These are phyloP conservation scores for Pyrenochaeta sp. DNA, from an alignment of 2,329 filamentous ascomycete species.

Conservation along the genomic window DNA sequence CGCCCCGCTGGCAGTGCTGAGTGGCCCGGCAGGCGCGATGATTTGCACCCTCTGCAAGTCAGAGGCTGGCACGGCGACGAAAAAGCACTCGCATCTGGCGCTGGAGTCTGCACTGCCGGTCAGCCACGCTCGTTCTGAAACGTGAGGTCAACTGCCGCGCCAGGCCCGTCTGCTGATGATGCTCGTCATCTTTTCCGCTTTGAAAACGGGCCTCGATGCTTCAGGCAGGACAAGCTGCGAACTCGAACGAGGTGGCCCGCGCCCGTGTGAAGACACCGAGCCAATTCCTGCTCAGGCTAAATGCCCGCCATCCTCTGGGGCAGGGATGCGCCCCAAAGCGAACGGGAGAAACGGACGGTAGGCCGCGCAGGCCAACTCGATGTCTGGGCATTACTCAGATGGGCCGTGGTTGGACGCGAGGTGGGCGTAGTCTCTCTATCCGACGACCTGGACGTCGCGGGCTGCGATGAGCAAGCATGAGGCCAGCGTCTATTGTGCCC, in stretches of 20 bases:
- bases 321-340: conserved; percentile 39
- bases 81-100: conserved; percentile 26
- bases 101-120: conserved; percentile 24
- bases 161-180: conserved; percentile 17
- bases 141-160: conserved; percentile 37
- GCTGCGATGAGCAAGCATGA: conserved; percentile 12
- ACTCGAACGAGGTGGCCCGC: conserved; percentile 18
- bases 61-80: conserved; percentile 23
- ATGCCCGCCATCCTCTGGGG: conserved; percentile 31
- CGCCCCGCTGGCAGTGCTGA: conserved; percentile 21
- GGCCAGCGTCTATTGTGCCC: conserved; percentile 18
- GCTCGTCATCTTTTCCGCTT: conserved; percentile 34
- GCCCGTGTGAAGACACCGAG: conserved; percentile 18
- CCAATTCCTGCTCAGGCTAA: conserved; percentile 46
- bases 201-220: conserved; percentile 36
- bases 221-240: conserved; percentile 34
- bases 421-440: conserved; percentile 30
- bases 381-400: conserved; percentile 22
- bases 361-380: conserved; percentile 38
- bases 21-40: conserved; percentile 44
- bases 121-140: conserved; percentile 41
- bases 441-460: conserved; percentile 28
- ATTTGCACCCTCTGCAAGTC: conserved; percentile 45
- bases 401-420: conserved; percentile 28
- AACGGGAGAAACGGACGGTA: conserved; percentile 47